These are phyloP conservation scores for Eutypa lata DNA, from an alignment of 2,329 filamentous ascomycete species.

Conservation along the genomic window DNA sequence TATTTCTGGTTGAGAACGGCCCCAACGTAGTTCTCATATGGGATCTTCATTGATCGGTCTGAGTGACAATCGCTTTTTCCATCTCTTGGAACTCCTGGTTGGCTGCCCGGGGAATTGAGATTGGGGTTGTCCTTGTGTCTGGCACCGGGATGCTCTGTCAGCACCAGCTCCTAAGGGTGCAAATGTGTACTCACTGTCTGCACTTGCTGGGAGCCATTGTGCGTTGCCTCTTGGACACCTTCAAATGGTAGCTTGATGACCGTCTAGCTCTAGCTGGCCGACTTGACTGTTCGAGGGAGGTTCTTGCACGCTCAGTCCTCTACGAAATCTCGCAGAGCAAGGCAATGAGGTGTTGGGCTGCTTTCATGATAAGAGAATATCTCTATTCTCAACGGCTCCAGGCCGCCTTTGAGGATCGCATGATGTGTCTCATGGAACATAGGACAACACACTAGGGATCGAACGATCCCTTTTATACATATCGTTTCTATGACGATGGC, in stretches of 20 bases:
- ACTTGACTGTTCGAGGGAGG: no score
- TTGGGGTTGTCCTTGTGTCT: no score
- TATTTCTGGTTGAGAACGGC: neutral
- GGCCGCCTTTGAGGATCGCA: neutral
- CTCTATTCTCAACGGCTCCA: neutral
- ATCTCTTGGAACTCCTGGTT: neutral
- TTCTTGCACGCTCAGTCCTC: neutral
- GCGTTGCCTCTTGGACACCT: neutral
- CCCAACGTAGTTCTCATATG: neutral
- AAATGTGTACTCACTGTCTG: neutral
- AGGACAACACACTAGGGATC: neutral
- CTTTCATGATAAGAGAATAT: neutral
- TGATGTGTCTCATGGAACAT: neutral
- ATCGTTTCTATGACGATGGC: neutral
- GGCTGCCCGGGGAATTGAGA: neutral
- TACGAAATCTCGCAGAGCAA: neutral
- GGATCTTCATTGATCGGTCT: neutral
- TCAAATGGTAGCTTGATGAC: neutral
- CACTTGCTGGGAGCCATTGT: neutral
- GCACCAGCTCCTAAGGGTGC: neutral
- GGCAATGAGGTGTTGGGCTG: neutral
- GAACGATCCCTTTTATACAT: neutral
- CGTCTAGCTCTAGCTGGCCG: no score
- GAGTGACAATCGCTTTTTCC: neutral
- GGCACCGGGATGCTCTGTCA: neutral